Evolutionary conservation across 2,329 filamentous ascomycete species (phyloP).

Genomic region (Aspergillus japonicus): DNA sequence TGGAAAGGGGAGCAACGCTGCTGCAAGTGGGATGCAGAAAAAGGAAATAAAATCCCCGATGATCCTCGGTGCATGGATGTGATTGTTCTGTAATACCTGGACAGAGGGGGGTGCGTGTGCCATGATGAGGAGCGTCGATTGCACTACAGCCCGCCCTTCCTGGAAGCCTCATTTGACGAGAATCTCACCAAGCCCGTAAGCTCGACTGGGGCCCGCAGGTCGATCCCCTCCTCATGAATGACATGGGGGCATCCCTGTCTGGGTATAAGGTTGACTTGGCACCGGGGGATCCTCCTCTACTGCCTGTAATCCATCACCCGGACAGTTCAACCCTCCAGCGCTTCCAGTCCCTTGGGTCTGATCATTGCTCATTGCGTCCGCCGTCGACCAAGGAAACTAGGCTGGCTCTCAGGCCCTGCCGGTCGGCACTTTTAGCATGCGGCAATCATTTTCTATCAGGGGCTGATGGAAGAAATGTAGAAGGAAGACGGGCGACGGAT

Average conservation of each 20-base stretch:
- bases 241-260: slow-evolving; percentile 11
- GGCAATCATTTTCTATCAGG: neutral
- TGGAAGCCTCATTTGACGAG: slow-evolving; percentile 8
- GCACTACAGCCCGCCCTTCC: neutral
- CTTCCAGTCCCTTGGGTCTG: slow-evolving; percentile 17
- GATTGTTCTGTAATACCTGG: slow-evolving; percentile 7
- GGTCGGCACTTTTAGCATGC: neutral
- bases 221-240: neutral
- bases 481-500: too few relatives aligned
- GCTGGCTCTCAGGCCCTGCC: neutral
- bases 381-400: neutral
- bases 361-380: slow-evolving; percentile 5
- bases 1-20: slow-evolving; percentile 3
- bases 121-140: neutral
- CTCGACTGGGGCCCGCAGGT: slow-evolving; percentile 3
- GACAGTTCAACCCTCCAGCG: slow-evolving; percentile 6
- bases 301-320: slow-evolving; percentile 1
- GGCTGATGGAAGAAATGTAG: too few relatives aligned
- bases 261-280: slow-evolving; percentile 22
- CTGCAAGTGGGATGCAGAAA: neutral
- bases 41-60: slow-evolving; percentile 12
- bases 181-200: slow-evolving; percentile 8
- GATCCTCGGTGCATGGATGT: slow-evolving; percentile 11
- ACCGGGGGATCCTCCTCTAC: slow-evolving; percentile 16
- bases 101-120: neutral